These are phyloP conservation scores for Hypoxylon sp. DNA, from an alignment of 2,329 filamentous ascomycete species.

Conservation along the genomic window DNA sequence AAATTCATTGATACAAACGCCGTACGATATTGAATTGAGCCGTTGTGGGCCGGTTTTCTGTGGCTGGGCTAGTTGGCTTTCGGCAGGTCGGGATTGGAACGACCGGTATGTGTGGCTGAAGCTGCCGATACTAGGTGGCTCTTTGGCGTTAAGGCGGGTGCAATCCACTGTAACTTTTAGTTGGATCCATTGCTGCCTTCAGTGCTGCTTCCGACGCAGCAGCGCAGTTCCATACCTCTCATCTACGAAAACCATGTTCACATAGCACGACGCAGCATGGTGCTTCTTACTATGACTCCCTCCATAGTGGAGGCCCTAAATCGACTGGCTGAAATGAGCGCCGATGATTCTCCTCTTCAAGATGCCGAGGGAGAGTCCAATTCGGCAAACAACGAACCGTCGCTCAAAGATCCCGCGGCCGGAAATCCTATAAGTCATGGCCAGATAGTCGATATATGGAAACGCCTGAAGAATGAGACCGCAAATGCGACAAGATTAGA, in stretches of 20 bases:
- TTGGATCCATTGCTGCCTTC: slow-evolving; percentile 16
- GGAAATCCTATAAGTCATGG: slow-evolving; percentile 80
- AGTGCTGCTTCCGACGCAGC: neutral
- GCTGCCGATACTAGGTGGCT: neutral
- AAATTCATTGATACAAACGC: slow-evolving; percentile 26
- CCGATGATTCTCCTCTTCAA: slow-evolving; percentile 16
- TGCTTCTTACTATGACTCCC: slow-evolving; percentile 82
- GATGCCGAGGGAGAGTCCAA: slow-evolving; percentile 37
- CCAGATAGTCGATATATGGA: slow-evolving; percentile 76
- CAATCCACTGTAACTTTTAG: slow-evolving; percentile 5
- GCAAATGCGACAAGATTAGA: slow-evolving; percentile 70
- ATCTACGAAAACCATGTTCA: slow-evolving; percentile 26
- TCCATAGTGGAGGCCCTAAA: slow-evolving; percentile 75
- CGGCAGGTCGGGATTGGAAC: neutral
- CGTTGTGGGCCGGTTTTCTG: neutral
- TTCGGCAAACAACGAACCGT: slow-evolving; percentile 60
- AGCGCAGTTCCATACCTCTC: neutral
- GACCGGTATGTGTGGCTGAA: slow-evolving; percentile 20
- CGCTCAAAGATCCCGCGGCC: slow-evolving; percentile 64
- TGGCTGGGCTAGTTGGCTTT: neutral
- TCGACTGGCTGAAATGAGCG: slow-evolving; percentile 50
- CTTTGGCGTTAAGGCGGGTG: neutral
- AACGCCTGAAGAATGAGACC: slow-evolving; percentile 60
- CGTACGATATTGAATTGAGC: slow-evolving; percentile 13
- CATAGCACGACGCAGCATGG: slow-evolving; percentile 67